Base-by-base conservation (phyloP, 768 basidiomycete species). In the Ramaria rubella region DNA sequence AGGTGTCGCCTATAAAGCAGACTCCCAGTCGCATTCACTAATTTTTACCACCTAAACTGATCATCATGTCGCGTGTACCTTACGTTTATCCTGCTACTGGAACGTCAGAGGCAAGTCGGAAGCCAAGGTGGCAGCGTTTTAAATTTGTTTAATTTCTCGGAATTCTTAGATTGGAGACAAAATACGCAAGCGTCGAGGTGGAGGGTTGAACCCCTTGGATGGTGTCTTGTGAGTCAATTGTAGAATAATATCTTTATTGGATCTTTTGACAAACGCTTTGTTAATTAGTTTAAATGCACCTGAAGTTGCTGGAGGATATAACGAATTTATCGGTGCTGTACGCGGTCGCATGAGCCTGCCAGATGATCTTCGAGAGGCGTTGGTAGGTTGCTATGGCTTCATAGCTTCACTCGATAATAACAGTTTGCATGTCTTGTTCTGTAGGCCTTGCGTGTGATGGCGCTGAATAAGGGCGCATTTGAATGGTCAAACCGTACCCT, bases 391-490 rank as follows among this genome's bases (percentile, higher is more conserved):
- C 36, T 38, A 11, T 38, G 11, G 11, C n/a, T 38, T 38, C 36
- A 11, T 38, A 11, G 11, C 36, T 38, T 11, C n/a, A n/a, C 36
- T n/a, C 36, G n/a, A 38, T 38, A 38, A 38, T n/a, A 11, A 11
- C 11, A 38, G 36, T 11, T 11, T 38, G 36, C 36, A 11, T 38
- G n/a, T 11, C n/a, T 38, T 38, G 36, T 11, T 38, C n/a, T 38
- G n/a, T 69, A 69, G 67, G 68, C 69, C 50, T 59, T 70, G 23
- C 65, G 69, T 14, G 61, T 62, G 11, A 63, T 60, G 4, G 62
- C 55, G 21, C 48, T 70, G 44, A 69, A 64, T 51, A 60, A 61
- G n/a, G 63, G 67, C 1, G 53, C 65, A 11, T 70, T 66, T 48
- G 60, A 62, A 49, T 58, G 57, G 57, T 52, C 4, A 15, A 31